These are phyloP conservation scores for Gonapodya prolifera DNA, from an alignment of 192 early-diverging fungal species.

Conservation along the genomic window DNA sequence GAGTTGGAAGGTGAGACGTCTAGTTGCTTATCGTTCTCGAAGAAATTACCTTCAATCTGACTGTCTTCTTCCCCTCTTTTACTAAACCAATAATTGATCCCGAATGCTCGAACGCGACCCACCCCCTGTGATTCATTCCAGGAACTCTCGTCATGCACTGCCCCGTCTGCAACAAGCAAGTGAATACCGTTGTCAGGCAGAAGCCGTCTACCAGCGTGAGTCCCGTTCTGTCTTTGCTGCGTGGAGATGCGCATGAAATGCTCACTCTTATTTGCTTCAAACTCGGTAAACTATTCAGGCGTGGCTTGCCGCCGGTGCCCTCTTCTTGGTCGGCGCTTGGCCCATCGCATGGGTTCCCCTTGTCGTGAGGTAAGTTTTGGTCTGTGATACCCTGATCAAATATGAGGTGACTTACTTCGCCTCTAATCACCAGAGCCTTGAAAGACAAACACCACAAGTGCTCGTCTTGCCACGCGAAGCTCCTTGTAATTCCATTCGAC, in stretches of 20 bases:
- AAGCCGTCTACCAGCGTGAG: neutral
- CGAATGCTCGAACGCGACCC: too few relatives aligned
- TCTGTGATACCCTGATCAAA: neutral
- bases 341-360: neutral
- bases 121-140: too few relatives aligned
- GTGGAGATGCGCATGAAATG: too few relatives aligned
- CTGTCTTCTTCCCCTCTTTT: too few relatives aligned
- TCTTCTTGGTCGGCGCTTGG: neutral
- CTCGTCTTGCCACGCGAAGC: neutral
- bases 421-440: neutral
- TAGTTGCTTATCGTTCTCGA: too few relatives aligned
- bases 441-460: neutral
- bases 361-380: neutral
- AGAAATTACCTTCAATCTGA: too few relatives aligned
- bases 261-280: too few relatives aligned
- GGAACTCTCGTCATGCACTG: neutral
- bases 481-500: neutral
- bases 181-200: neutral
- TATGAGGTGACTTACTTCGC: neutral
- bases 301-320: neutral
- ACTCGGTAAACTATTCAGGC: neutral
- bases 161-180: neutral
- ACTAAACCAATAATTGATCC: too few relatives aligned
- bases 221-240: too few relatives aligned
- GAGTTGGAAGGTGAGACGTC: too few relatives aligned